A percentile compares a stretch with the other conserved stretches of the same genome.
Conservation (phyloP, 129 eudicot genomes). For the Pseudognaphalium luteoalbum region DNA sequence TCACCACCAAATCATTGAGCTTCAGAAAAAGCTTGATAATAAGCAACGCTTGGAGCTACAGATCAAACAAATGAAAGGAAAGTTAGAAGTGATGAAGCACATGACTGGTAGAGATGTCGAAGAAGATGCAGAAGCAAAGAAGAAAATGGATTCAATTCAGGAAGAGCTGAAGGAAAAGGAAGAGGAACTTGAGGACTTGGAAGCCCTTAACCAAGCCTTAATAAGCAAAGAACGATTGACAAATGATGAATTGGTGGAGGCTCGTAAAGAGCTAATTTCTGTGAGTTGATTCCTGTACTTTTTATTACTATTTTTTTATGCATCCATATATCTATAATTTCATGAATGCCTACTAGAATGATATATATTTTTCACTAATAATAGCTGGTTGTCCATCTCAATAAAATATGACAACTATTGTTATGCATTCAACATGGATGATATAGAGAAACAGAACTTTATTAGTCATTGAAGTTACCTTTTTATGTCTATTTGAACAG, state of each 20-base stretch:
- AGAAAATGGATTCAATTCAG: constrained; percentile 29
- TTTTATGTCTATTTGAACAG: constrained; percentile 28
- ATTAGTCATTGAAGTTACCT: neutral
- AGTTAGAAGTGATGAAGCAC: constrained; percentile 53
- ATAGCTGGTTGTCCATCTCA: neutral
- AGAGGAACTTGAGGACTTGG: constrained; percentile 52
- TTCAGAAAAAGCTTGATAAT: constrained; percentile 58
- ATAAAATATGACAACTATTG: neutral
- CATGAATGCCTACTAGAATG: neutral
- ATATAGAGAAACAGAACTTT: neutral
- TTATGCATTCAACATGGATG: neutral
- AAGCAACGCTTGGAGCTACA: constrained; percentile 58
- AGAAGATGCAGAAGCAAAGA: constrained; percentile 39
- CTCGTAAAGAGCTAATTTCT: constrained; percentile 59
- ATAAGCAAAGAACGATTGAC: constrained; percentile 48
- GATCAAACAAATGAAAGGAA: constrained; percentile 49
- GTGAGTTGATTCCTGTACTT: constrained; percentile 33
- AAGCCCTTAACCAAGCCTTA: constrained; percentile 47
- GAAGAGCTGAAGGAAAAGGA: constrained; percentile 52
- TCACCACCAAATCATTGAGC: constrained; percentile 44
- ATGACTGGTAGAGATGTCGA: constrained; percentile 18
- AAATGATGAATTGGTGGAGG: constrained; percentile 69
- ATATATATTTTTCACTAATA: neutral
- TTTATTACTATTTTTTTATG: neutral
- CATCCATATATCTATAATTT: neutral